These are phyloP conservation scores for Backusella westeae DNA, from an alignment of 192 early-diverging fungal species.

Conservation along the genomic window DNA sequence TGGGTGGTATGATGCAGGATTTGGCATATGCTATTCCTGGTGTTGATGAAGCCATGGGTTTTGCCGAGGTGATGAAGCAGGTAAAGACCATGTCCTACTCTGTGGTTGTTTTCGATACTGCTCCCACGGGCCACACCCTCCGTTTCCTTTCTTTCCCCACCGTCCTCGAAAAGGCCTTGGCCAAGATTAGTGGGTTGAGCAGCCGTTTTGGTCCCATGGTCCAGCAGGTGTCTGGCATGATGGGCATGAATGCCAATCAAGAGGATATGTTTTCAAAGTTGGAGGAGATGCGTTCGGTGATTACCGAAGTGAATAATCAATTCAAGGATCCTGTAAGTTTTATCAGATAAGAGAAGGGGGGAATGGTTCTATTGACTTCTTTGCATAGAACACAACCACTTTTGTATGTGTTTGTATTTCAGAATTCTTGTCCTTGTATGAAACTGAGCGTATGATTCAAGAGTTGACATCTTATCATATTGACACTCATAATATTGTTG, in stretches of 20 bases:
- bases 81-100: slow-evolving; percentile 99
- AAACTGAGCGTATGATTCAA: slow-evolving; percentile 99
- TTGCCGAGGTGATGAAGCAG: slow-evolving; percentile 99
- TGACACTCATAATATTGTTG: slow-evolving; percentile 99
- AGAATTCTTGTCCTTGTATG: slow-evolving; percentile 99
- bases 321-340: slow-evolving; percentile 95
- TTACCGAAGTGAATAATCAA: slow-evolving; percentile 98
- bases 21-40: slow-evolving; percentile 99
- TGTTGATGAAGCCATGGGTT: slow-evolving; percentile 99
- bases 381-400: slow-evolving; percentile 84
- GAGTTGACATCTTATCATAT: slow-evolving; percentile 97
- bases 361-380: background rate
- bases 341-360: background rate
- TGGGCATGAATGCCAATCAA: slow-evolving; percentile 80
- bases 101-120: slow-evolving; percentile 98
- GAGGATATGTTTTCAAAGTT: slow-evolving; percentile 97
- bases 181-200: slow-evolving; percentile 91
- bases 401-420: slow-evolving; percentile 99
- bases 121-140: slow-evolving; percentile 98
- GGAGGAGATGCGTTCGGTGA: slow-evolving; percentile 93
- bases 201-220: slow-evolving; percentile 97
- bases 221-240: slow-evolving; percentile 83
- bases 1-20: slow-evolving; percentile 93
- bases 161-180: slow-evolving; percentile 96
- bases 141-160: slow-evolving; percentile 98